phyloP scores from a whole-genome alignment of 768 basidiomycete genomes.

The Suillus plorans region DNA sequence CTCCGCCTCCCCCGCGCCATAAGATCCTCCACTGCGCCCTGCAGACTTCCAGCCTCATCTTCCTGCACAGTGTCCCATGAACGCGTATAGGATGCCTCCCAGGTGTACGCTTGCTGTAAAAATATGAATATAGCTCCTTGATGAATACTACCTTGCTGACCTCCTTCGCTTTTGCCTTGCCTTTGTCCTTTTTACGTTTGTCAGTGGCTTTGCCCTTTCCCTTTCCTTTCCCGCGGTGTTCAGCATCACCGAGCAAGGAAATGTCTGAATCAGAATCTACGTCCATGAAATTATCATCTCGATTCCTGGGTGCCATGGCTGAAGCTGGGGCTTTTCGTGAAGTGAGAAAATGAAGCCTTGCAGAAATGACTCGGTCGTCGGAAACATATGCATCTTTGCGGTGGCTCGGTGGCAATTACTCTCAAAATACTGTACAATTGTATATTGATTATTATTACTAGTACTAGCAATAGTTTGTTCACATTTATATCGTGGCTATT shows the following conservation, averaged over 20 bases:
- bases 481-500: neutral
- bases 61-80: slow-evolving; percentile 98
- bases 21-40: slow-evolving; percentile 85
- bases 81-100: slow-evolving; percentile 93
- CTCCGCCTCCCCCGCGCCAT: slow-evolving; percentile 84
- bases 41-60: slow-evolving; percentile 89
- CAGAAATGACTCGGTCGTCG: neutral
- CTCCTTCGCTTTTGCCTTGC: slow-evolving; percentile 37
- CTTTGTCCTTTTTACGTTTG: slow-evolving; percentile 55
- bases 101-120: slow-evolving; percentile 79
- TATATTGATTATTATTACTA: too few relatives aligned
- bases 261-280: slow-evolving; percentile 75
- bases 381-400: neutral
- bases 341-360: neutral
- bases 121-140: neutral
- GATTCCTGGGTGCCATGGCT: slow-evolving; percentile 25
- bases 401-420: neutral
- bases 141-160: slow-evolving; percentile 14
- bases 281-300: slow-evolving; percentile 44
- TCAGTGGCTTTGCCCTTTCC: slow-evolving; percentile 54
- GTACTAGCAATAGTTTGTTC: neutral
- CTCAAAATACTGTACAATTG: neutral
- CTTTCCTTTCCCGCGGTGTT: slow-evolving; percentile 52
- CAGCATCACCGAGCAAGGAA: slow-evolving; percentile 53
- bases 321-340: neutral